phyloP scores from a whole-genome alignment of 768 basidiomycete species.

The Calocybe cyanea region DNA sequence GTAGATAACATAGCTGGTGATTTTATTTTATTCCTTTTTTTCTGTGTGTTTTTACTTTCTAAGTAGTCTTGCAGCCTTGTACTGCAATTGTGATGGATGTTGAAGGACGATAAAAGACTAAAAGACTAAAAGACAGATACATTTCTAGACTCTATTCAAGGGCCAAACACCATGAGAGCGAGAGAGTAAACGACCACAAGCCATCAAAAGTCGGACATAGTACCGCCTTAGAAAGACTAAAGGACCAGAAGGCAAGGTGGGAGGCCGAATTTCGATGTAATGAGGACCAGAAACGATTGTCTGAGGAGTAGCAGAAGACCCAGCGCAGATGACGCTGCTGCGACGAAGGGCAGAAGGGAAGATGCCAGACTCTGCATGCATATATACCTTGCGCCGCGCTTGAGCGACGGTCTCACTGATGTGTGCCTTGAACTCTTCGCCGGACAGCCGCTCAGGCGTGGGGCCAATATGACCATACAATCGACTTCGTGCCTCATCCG shows the following conservation, averaged over 20 bases:
- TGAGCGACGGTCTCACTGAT: background rate
- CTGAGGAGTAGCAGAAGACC: background rate
- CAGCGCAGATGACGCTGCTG: background rate
- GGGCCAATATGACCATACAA: background rate
- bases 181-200: background rate
- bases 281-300: slow-evolving; percentile 1
- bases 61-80: too few relatives aligned
- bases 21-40: too few relatives aligned
- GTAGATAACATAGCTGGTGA: too few relatives aligned
- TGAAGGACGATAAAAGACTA: too few relatives aligned
- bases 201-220: slow-evolving; percentile 1
- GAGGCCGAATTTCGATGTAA: slow-evolving; percentile 1
- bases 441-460: background rate
- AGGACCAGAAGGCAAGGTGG: background rate
- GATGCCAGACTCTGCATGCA: background rate
- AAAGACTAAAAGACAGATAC: background rate
- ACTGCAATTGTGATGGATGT: too few relatives aligned
- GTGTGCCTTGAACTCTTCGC: background rate
- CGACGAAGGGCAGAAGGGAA: background rate
- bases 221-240: background rate
- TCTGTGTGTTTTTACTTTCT: too few relatives aligned
- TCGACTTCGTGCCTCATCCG: background rate
- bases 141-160: too few relatives aligned
- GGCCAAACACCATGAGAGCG: background rate
- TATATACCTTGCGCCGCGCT: background rate